Evolutionary conservation across 2,329 filamentous ascomycete genomes (phyloP), one percentile per base, ranked within the genome.

Genomic region (Penicillium janthinellum): DNA sequence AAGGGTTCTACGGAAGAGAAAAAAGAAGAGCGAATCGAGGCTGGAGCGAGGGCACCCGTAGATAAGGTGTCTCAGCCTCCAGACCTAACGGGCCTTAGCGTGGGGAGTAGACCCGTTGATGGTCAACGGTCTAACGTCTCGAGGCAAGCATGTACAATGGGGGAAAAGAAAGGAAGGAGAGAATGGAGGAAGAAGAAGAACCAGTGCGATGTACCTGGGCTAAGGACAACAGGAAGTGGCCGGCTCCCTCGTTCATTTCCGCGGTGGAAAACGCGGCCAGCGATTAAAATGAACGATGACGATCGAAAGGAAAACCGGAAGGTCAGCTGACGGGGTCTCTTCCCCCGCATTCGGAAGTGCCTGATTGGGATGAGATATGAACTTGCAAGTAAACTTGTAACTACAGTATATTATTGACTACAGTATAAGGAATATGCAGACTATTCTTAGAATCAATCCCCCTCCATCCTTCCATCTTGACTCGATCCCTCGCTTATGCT

Each of bases 1-100:
- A 39, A 38, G 4, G 52, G 47, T 57, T 38, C 37, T 54, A 57
- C 54, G 52, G 28, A 45, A 50, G 14, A 22, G n/a, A 38, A 52
- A 11, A 39, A 34, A 51, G 34, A 39, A 38, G 17, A n/a, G 15
- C 28, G 47, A 38, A 35, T 35, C n/a, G 48, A 50, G 48, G 14
- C 45, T 54, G 49, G 38, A 42, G 56, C 53, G 12, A 28, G 49
- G 35, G 35, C 25, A 35, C 49, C 45, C 39, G 54, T 22, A 57
- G 60, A 64, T 59, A 62, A 64, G 59, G 51, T 53, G 56, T 64
- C 57, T 64, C 63, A 66, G 62, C 64, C 66, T 66, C 65, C 58
- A 48, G 54, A 61, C 61, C 63, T 52, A 64, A 63, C 60, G 38
- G 56, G 64, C 56, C 55, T 62, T 66, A 65, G 65, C 62, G 64